phyloP scores from a whole-genome alignment of 1,284 basidiomycete genomes.

The Fomes fomentarius region DNA sequence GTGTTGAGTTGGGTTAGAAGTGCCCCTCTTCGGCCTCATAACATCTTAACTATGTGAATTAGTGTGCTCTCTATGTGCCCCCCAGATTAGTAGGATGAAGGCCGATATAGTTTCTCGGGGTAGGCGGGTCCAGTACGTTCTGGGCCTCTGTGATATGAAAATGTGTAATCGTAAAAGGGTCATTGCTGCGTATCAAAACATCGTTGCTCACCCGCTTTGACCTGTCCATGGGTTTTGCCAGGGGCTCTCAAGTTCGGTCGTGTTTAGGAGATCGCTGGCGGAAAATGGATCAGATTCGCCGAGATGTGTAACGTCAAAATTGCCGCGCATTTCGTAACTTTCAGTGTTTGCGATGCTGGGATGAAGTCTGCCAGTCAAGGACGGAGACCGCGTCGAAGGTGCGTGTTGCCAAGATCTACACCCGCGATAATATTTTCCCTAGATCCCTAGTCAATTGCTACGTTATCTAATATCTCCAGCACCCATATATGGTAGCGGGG shows the following conservation, averaged over 20 bases:
- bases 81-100: background rate
- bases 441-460: conserved; percentile 4
- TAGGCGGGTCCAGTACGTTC: conserved; percentile 17
- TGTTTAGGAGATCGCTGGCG: background rate
- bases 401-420: conserved; percentile 8
- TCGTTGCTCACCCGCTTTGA: no score
- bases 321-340: no score
- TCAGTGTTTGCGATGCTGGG: background rate
- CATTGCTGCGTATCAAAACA: no score
- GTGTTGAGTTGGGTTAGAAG: background rate
- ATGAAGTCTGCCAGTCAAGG: background rate
- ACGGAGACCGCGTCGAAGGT: conserved; percentile 3
- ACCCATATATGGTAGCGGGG: background rate
- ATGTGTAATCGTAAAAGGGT: conserved; percentile 2
- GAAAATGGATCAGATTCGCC: background rate
- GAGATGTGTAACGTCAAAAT: background rate
- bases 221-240: no score
- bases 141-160: conserved; percentile 18
- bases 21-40: conserved; percentile 3
- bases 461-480: background rate
- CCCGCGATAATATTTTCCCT: background rate
- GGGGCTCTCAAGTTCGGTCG: no score
- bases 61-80: no score
- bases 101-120: conserved; percentile 1
- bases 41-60: background rate